Evolutionary conservation across 306 rosid genomes (phyloP), one percentile per base, ranked within the genome.

Genomic region (Vigna trinervia): DNA sequence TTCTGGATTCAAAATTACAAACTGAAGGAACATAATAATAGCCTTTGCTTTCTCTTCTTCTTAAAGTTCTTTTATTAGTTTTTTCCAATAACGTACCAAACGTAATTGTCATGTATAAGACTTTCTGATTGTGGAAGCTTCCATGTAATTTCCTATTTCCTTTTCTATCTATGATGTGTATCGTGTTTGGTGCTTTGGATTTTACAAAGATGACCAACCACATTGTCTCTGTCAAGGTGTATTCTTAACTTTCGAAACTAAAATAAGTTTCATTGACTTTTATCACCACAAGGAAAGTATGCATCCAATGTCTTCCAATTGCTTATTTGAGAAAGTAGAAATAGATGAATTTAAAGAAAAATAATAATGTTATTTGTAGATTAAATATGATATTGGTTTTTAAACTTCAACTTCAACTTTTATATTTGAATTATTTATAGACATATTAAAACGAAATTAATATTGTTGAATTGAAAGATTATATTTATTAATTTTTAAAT

Each of bases 141-240:
- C 87, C 77, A 50, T 0, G 87, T 13, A 84, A 39, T 73, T 84
- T 80, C 87, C 75, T 75, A 51, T 57, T 30, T 66, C 5, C 0
- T 48, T 51, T 3, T 41, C 15, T 11, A 5, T 4, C 32, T 32
- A 38, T 17, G 6, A 13, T 17, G 71, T 67, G 60, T 50, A 8
- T 63, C 32, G 54, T 76, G 56, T 20, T 22, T 36, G 13, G 79
- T 30, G 71, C 43, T 13, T 2, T 5, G 30, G 20, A 60, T 41
- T 19, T 30, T 41, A 19, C 15, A 23, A 57, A 57, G 28, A 13
- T 57, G 4, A 43, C 52, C 45, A 8, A 58, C 43, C 13, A 19
- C 78, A 22, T 58, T 10, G 11, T 1, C 4, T 58, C 3, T 0
- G 50, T 53, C 75, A 71, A 34, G 2, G 3, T 15, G 22, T 62